Evolutionary conservation across 768 basidiomycete genomes (phyloP).

Genomic region (Kwoniella dejecticola): DNA sequence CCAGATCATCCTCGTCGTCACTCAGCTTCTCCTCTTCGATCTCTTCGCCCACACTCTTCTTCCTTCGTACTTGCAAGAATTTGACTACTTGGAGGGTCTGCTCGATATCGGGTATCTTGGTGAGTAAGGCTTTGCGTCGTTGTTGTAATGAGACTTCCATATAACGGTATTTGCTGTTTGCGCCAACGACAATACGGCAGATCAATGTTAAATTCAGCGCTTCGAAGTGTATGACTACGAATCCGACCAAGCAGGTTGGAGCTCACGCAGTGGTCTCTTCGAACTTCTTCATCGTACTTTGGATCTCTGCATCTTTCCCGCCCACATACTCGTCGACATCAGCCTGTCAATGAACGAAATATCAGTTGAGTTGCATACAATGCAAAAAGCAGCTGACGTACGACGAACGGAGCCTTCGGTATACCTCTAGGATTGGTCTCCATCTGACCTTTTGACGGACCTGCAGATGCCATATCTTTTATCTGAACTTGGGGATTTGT

Average conservation of each 20-base stretch:
- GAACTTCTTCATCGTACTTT: slow-evolving; percentile 73
- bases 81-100: slow-evolving; percentile 90
- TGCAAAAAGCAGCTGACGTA: slow-evolving; percentile 59
- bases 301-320: slow-evolving; percentile 73
- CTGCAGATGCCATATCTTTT: slow-evolving; percentile 19
- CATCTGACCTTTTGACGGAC: slow-evolving; percentile 42
- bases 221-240: too few relatives aligned
- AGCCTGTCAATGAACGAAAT: slow-evolving; percentile 60
- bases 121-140: slow-evolving; percentile 74
- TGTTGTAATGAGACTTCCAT: slow-evolving; percentile 88
- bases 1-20: slow-evolving; percentile 58
- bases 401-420: slow-evolving; percentile 92
- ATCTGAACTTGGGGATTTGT: too few relatives aligned
- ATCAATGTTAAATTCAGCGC: too few relatives aligned
- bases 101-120: slow-evolving; percentile 94
- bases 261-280: slow-evolving; percentile 93
- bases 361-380: not conserved
- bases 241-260: too few relatives aligned
- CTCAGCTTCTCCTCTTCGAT: slow-evolving; percentile 34
- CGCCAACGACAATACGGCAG: not conserved
- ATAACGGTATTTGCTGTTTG: slow-evolving; percentile 89
- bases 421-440: slow-evolving; percentile 88
- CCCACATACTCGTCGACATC: slow-evolving; percentile 86
- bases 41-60: slow-evolving; percentile 59
- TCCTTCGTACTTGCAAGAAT: slow-evolving; percentile 71